Conservation (phyloP, 2,329 filamentous ascomycete species). For the Neurospora sp. region DNA sequence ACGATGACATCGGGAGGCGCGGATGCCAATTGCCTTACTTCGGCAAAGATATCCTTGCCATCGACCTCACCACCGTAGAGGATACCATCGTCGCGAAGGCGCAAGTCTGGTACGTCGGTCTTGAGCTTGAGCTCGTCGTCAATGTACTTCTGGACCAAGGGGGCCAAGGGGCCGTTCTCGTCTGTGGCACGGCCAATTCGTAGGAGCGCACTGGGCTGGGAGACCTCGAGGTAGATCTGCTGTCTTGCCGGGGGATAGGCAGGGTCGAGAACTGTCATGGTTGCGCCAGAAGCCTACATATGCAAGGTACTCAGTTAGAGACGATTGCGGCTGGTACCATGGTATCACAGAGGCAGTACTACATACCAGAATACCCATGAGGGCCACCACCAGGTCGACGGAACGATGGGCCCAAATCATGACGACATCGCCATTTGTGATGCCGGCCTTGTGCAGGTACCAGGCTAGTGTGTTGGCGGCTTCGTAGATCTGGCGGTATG, state of each 20-base stretch:
- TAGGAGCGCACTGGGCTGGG: conserved; percentile 59
- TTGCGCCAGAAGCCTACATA: conserved; percentile 45
- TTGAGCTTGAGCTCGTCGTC: conserved; percentile 62
- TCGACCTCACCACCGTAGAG: conserved; percentile 59
- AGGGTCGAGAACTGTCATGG: conserved; percentile 64
- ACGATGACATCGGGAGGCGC: conserved; percentile 63
- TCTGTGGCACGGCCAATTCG: conserved; percentile 61
- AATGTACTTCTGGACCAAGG: conserved; percentile 53
- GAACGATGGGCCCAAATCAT: conserved; percentile 84
- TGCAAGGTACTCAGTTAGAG: conserved; percentile 1
- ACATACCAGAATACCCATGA: conserved; percentile 62
- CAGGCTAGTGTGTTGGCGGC: conserved; percentile 73
- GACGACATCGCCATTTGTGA: conserved; percentile 74
- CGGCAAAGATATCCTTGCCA: conserved; percentile 58
- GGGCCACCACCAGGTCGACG: conserved; percentile 56
- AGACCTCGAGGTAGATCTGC: conserved; percentile 64
- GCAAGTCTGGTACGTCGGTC: conserved; percentile 64
- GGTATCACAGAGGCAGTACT: conserved; percentile 1
- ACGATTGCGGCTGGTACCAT: background rate
- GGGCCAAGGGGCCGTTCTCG: conserved; percentile 49
- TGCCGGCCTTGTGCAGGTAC: conserved; percentile 63
- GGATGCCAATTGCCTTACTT: conserved; percentile 38
- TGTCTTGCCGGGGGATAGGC: conserved; percentile 73
- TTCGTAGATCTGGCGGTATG: conserved; percentile 79
- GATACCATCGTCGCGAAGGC: conserved; percentile 59